These are phyloP conservation scores for Evernia prunastri DNA, from an alignment of 495 filamentous ascomycete species.

Conservation along the genomic window DNA sequence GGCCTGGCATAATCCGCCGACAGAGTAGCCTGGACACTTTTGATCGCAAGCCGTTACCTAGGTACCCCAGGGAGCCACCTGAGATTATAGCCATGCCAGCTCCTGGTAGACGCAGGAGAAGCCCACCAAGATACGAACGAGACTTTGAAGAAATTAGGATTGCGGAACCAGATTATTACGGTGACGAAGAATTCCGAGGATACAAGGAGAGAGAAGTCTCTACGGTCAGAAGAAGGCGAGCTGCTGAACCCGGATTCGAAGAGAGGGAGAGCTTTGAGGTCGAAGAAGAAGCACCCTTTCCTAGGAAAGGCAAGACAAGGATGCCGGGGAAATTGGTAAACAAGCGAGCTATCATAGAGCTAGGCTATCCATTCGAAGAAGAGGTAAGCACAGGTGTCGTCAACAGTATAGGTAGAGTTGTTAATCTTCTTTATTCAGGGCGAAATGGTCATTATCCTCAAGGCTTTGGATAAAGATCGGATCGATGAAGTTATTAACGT, in stretches of 20 bases:
- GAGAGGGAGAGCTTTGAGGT: constrained; percentile 25
- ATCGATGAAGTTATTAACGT: constrained; percentile 82
- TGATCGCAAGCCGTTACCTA: constrained; percentile 57
- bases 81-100: constrained; percentile 36
- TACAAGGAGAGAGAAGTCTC: constrained; percentile 47
- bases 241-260: constrained; percentile 34
- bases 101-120: constrained; percentile 31
- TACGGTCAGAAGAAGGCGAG: constrained; percentile 38
- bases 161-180: constrained; percentile 59
- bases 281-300: constrained; percentile 50
- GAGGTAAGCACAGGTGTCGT: constrained; percentile 50
- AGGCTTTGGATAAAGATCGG: constrained; percentile 77
- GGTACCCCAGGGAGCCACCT: constrained; percentile 40
- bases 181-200: constrained; percentile 60
- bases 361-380: constrained; percentile 80
- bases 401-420: background rate
- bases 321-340: constrained; percentile 73
- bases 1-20: constrained; percentile 54
- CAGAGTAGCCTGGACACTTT: constrained; percentile 68
- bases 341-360: constrained; percentile 68
- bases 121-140: constrained; percentile 43
- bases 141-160: constrained; percentile 61
- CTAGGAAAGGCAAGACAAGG: constrained; percentile 80
- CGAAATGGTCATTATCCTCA: constrained; percentile 67
- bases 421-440: constrained; percentile 44